Base-by-base conservation (phyloP, 2,329 filamentous ascomycete genomes). In the Hypoxylon sp. region DNA sequence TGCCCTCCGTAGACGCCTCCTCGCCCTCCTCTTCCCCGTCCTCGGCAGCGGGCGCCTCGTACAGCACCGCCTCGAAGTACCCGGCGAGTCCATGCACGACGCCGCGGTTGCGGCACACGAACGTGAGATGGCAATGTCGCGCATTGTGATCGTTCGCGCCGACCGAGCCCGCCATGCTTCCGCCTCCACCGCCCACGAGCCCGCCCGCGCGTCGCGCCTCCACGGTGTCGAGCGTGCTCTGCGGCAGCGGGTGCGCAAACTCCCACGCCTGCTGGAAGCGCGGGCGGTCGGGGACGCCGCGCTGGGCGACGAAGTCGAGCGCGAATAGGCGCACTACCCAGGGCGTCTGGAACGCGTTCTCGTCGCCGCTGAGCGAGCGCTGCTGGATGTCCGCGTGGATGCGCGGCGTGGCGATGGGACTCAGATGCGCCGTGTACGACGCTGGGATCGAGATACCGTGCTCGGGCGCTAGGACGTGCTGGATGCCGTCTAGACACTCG, bases 51-150 rank as follows among this genome's bases (percentile, higher is more conserved):
- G 7, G 23, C 7, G 21, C 81, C 61, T 80, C 80, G 68, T 97
- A 99, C 13, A 99, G 79, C n/a, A 96, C 90, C 0, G 91, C 91
- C 74, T 99, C 94, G 69, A 99, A 99, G 71, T 97, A 99, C 0
- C 93, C 94, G 0, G 86, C 94, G 30, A 99, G 73, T 2, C 94
- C 94, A 69, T 99, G 94, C 25, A 92, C 89, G 5, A 94, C 87
- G 25, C 93, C 93, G 17, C 90, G 82, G 52, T 90, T 81, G 37
- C 83, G 81, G 61, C 90, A 89, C 2, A 88, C 86, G 72, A 97
- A 99, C 0, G 82, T 86, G 38, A 93, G 74, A 43, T 87, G 86
- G 61, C 88, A 88, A 63, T 87, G 86, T n/a, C 95, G 82, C 6
- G 86, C 81, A 70, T 97, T 97, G 73, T 97, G 93, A 60, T 95